Conservation (phyloP, 306 rosid genomes). For the Coriaria nepalensis region DNA sequence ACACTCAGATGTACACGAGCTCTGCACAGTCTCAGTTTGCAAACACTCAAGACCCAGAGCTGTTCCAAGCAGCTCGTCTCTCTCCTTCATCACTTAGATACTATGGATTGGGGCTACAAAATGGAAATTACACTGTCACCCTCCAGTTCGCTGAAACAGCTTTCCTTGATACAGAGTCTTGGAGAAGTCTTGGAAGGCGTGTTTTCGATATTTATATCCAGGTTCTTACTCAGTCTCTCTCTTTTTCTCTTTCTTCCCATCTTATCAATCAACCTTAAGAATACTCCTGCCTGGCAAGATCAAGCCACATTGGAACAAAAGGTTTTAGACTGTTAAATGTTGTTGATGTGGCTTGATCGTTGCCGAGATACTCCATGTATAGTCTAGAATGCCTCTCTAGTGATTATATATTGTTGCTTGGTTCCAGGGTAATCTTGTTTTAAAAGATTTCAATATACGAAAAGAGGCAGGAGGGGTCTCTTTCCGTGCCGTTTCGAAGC, state of each 20-base stretch:
- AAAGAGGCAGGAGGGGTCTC: constrained; percentile 49
- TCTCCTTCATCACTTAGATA: constrained; percentile 78
- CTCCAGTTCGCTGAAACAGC: constrained; percentile 56
- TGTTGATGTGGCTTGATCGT: not conserved
- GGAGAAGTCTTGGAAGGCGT: constrained; percentile 63
- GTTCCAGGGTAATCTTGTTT: constrained; percentile 37
- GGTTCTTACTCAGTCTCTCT: constrained; percentile 21
- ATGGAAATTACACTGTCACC: constrained; percentile 47
- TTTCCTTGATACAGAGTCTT: constrained; percentile 21
- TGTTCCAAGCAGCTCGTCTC: constrained; percentile 54
- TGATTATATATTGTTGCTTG: not conserved
- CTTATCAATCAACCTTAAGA: not conserved
- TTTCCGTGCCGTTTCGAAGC: constrained; percentile 20
- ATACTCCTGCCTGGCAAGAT: not conserved
- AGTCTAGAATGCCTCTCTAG: not conserved
- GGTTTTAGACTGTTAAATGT: too few relatives aligned
- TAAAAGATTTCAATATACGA: constrained; percentile 52
- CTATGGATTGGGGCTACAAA: constrained; percentile 60
- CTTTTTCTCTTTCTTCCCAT: not conserved
- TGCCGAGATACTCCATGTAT: not conserved
- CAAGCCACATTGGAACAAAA: too few relatives aligned
- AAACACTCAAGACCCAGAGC: constrained; percentile 29
- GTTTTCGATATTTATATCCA: constrained; percentile 67
- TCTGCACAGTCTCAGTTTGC: constrained; percentile 27
- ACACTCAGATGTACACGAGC: constrained; percentile 13